Base-by-base conservation (phyloP, 495 filamentous ascomycete genomes). In the Neurospora sp. region DNA sequence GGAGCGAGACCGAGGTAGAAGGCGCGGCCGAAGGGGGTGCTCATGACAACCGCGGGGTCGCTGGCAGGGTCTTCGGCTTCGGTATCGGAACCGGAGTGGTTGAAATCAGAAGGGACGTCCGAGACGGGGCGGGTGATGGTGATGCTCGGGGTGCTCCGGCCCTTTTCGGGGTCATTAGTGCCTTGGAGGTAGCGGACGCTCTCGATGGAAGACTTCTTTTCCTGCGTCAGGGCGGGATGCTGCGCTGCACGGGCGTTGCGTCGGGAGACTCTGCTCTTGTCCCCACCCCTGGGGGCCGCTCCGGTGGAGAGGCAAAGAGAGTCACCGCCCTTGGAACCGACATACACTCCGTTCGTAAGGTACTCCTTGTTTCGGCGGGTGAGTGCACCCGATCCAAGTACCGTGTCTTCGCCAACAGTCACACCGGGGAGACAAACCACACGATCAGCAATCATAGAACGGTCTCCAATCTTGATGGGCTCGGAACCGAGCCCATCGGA, bases 341-440 rank as follows among this genome's bases (percentile, higher is more conserved):
- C 80, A 78, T 82, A 86, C n/a, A 81, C 78, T 1, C 79, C 85
- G 20, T 79, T 78, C 20, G 81, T 35, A 0, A 78, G 69, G 72
- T 83, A 86, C 12, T 74, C 70, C n/a, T 75, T 78, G 68, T 81
- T 79, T 0, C 83, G 78, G 40, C 77, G 79, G 10, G 83, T 81
- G 18, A 86, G 73, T 37, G 81, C 78, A n/a, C 85, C 85, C 31
- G 82, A 83, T 12, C 85, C 85, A 40, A 86, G 77, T 44, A 84
- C 78, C 1, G 83, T 76, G 37, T 79, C 75, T 35, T 79, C 73
- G 2, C 80, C 85, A 35, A 76, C 53, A 65, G 53, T 77, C 8
- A 81, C 77, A 37, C 84, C 84, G 3, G 85, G 84, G 1, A 82
- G 75, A 59, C 84, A 75, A 9, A 14, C 80, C 81, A 65, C 53